phyloP scores from a whole-genome alignment of 257 asterid species.

The Ilex aquifolium region DNA sequence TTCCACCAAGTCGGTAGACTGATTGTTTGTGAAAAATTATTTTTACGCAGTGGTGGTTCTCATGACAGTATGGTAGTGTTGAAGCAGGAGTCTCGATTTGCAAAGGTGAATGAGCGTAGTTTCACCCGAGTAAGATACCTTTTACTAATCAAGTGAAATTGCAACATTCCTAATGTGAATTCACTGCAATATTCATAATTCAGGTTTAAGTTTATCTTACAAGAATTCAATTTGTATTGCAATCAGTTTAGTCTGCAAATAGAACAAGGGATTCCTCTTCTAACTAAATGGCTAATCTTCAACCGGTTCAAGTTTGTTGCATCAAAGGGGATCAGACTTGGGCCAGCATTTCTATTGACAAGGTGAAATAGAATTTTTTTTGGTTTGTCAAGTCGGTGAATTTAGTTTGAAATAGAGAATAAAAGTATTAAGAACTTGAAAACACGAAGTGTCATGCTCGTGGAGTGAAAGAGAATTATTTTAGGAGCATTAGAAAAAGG shows the following conservation, averaged over 20 bases:
- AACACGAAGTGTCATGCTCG: slow-evolving; percentile 1
- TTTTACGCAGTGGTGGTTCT: slow-evolving; percentile 67
- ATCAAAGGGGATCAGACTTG: slow-evolving; percentile 76
- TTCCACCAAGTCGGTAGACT: slow-evolving; percentile 10
- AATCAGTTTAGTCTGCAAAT: slow-evolving; percentile 85
- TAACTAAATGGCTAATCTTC: slow-evolving; percentile 87
- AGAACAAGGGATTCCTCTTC: slow-evolving; percentile 95
- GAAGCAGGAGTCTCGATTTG: slow-evolving; percentile 89
- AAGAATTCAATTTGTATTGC: slow-evolving; percentile 7
- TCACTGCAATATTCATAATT: slow-evolving; percentile 6
- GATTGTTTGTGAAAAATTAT: neutral
- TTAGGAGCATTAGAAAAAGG: too few relatives aligned
- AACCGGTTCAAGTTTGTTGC: slow-evolving; percentile 86
- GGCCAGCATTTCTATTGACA: slow-evolving; percentile 84
- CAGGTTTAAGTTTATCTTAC: slow-evolving; percentile 6
- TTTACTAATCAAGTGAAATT: slow-evolving; percentile 6
- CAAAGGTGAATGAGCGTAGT: slow-evolving; percentile 63
- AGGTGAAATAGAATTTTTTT: slow-evolving; percentile 43
- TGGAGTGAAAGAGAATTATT: too few relatives aligned
- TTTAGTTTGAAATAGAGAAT: neutral
- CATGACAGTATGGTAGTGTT: slow-evolving; percentile 88
- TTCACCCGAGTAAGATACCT: slow-evolving; percentile 69
- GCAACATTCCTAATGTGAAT: neutral
- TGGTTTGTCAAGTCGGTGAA: slow-evolving; percentile 6
- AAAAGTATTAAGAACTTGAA: neutral